A percentile compares a stretch with the other conserved stretches of the same genome.
Conservation (phyloP, 2,329 filamentous ascomycete species). For the Fusarium sororula region DNA sequence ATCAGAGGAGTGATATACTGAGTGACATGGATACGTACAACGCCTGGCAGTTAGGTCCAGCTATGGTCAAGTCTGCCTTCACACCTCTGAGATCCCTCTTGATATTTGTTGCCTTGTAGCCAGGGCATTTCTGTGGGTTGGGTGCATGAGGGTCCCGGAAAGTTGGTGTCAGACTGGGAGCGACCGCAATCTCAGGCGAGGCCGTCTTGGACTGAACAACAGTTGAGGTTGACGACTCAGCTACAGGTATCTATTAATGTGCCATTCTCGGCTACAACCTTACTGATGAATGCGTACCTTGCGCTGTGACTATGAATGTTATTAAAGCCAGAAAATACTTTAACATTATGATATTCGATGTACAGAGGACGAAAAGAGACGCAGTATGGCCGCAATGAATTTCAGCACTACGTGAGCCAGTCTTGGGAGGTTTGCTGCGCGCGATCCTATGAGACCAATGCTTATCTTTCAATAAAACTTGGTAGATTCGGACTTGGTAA, state of each 20-base stretch:
- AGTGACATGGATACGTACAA: not conserved
- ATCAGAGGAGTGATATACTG: not conserved
- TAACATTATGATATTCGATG: not conserved
- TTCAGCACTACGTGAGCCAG: not conserved
- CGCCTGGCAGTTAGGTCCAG: not conserved
- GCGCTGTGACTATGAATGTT: not conserved
- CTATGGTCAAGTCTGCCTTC: not conserved
- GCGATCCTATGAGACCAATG: not conserved
- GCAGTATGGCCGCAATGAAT: not conserved
- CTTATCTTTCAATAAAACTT: not conserved
- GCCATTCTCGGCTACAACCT: too few relatives aligned
- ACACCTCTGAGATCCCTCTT: not conserved
- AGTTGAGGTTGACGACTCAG: not conserved
- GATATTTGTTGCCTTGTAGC: not conserved
- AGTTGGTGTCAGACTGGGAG: not conserved
- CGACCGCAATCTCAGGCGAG: not conserved
- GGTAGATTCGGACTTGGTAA: not conserved
- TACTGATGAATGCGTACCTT: fast-evolving
- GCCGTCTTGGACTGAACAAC: not conserved
- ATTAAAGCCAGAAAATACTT: not conserved
- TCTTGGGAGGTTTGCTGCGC: not conserved
- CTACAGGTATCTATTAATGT: not conserved
- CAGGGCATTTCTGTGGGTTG: not conserved
- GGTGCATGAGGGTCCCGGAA: not conserved
- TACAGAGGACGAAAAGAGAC: too few relatives aligned